phyloP scores from a whole-genome alignment of 371 early-diverging fungal species.

The Cokeromyces recurvatus region DNA sequence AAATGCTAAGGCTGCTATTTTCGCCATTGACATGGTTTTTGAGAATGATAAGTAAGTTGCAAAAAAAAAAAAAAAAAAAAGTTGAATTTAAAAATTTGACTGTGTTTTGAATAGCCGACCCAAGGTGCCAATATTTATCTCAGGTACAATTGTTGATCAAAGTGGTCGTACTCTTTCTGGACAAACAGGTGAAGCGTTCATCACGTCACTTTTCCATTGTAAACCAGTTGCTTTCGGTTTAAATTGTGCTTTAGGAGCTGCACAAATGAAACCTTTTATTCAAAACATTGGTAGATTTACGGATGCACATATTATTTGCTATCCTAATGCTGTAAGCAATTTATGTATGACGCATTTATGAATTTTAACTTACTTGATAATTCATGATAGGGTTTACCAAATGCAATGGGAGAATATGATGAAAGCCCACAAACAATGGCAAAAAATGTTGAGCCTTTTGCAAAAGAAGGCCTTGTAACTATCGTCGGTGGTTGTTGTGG shows the following conservation, averaged over 20 bases:
- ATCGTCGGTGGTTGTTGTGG: slow-evolving; percentile 97
- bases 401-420: slow-evolving; percentile 88
- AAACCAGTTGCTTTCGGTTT: slow-evolving; percentile 89
- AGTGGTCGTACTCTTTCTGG: slow-evolving; percentile 93
- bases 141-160: slow-evolving; percentile 96
- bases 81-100: neutral
- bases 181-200: slow-evolving; percentile 94
- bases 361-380: too few species aligned
- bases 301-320: slow-evolving; percentile 81
- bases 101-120: slow-evolving; percentile 53
- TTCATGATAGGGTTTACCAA: slow-evolving; percentile 63
- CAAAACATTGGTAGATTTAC: slow-evolving; percentile 82
- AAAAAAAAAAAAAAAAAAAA: neutral
- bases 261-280: slow-evolving; percentile 93
- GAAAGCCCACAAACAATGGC: slow-evolving; percentile 87
- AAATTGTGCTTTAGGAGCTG: slow-evolving; percentile 94
- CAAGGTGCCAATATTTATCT: slow-evolving; percentile 80
- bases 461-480: slow-evolving; percentile 84
- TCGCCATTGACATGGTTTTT: slow-evolving; percentile 82
- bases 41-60: slow-evolving; percentile 57
- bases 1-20: slow-evolving; percentile 92
- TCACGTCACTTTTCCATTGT: slow-evolving; percentile 73
- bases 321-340: slow-evolving; percentile 82
- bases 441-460: slow-evolving; percentile 75
- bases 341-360: too few species aligned